Evolutionary conservation across 2,329 filamentous ascomycete genomes (phyloP).

Genomic region (Diplodia seriata): DNA sequence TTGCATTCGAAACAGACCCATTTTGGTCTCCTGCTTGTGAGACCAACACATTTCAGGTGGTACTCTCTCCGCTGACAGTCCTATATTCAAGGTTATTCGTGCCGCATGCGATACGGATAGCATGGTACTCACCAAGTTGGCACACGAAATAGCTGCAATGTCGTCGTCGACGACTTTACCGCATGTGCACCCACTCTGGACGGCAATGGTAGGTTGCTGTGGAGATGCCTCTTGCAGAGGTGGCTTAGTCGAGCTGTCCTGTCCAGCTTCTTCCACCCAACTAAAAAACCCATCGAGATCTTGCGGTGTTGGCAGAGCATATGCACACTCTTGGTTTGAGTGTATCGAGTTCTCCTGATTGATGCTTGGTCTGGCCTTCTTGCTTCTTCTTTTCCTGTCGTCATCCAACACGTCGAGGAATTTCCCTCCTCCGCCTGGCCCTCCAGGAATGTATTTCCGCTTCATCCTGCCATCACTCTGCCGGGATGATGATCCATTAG

Average conservation of each 20-base stretch:
- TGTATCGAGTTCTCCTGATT: not conserved
- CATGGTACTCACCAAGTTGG: constrained; percentile 32
- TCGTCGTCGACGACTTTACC: constrained; percentile 30
- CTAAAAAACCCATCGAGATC: constrained; percentile 21
- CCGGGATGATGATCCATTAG: not conserved
- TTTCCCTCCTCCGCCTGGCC: constrained; percentile 14
- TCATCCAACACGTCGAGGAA: constrained; percentile 8
- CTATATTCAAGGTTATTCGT: constrained; percentile 15
- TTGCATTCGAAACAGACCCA: constrained; percentile 31
- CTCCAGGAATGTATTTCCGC: constrained; percentile 14
- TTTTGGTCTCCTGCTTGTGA: constrained; percentile 5
- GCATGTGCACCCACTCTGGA: constrained; percentile 32
- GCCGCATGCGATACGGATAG: not conserved
- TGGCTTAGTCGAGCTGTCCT: constrained; percentile 4
- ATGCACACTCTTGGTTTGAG: constrained; percentile 1
- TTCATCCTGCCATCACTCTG: constrained; percentile 4
- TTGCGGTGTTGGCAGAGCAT: not conserved
- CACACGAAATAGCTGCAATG: constrained; percentile 31
- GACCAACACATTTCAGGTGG: constrained; percentile 31
- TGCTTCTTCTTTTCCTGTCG: constrained; percentile 4
- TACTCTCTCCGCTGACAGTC: constrained; percentile 32
- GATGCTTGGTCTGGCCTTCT: not conserved
- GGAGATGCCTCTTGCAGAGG: not conserved
- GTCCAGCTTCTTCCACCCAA: constrained; percentile 20
- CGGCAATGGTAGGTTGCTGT: not conserved